These are phyloP conservation scores for Ceratobasidium sp. DNA, from an alignment of 1,284 basidiomycete species.

Conservation along the genomic window DNA sequence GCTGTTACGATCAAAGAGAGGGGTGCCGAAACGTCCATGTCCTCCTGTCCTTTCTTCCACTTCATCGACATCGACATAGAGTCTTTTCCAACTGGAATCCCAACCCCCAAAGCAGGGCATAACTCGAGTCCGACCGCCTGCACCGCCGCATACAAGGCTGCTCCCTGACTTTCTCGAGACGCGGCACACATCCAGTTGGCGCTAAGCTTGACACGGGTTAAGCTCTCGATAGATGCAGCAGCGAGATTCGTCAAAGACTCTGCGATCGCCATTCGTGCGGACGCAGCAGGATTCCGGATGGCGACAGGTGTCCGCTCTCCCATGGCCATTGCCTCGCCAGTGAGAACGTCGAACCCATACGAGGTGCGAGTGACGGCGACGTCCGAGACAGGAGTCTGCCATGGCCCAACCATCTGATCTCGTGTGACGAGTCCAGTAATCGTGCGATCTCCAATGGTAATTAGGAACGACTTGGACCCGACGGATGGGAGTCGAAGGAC, in stretches of 20 bases:
- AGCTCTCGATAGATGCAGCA: slow-evolving; percentile 80
- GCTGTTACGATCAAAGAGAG: slow-evolving; percentile 95
- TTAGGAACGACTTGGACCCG: slow-evolving; percentile 96
- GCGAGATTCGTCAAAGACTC: slow-evolving; percentile 94
- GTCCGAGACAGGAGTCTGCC: slow-evolving; percentile 98
- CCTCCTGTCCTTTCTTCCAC: slow-evolving; percentile 76
- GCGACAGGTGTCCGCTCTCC: slow-evolving; percentile 97
- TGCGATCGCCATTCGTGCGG: slow-evolving; percentile 95
- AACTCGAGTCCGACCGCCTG: slow-evolving; percentile 93
- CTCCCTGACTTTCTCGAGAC: slow-evolving; percentile 90
- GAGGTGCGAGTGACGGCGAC: slow-evolving; percentile 95
- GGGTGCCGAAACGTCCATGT: slow-evolving; percentile 89
- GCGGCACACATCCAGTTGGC: slow-evolving; percentile 99
- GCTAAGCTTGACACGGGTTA: slow-evolving; percentile 89
- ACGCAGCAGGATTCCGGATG: slow-evolving; percentile 87
- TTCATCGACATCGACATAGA: slow-evolving; percentile 99
- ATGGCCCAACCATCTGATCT: slow-evolving; percentile 99
- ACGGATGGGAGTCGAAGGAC: slow-evolving; percentile 93
- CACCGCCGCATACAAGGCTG: slow-evolving; percentile 92
- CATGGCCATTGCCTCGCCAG: slow-evolving; percentile 97
- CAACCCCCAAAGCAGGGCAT: slow-evolving; percentile 93
- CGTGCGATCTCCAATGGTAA: slow-evolving; percentile 96
- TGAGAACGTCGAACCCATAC: slow-evolving; percentile 90
- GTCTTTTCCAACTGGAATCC: slow-evolving; percentile 98
- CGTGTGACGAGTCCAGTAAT: slow-evolving; percentile 95